A percentile compares a stretch with the other conserved stretches of the same genome.
These are phyloP conservation scores for Aspergillus ibericus DNA, from an alignment of 2,329 filamentous ascomycete species.

Conservation along the genomic window DNA sequence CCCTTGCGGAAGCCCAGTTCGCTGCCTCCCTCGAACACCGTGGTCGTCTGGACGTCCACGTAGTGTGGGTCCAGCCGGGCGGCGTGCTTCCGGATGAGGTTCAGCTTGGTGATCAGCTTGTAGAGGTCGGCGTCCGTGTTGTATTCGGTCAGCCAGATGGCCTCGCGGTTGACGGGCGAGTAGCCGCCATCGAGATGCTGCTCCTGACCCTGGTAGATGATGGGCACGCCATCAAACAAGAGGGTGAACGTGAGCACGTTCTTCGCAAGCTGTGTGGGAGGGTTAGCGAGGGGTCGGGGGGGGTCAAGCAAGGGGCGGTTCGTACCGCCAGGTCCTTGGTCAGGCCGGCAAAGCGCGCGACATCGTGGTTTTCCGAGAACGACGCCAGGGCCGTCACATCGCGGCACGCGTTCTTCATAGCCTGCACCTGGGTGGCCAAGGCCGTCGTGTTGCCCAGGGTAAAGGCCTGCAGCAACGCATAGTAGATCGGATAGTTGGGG, in stretches of 20 bases:
- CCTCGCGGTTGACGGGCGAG: conserved; percentile 54
- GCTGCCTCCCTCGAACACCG: conserved; percentile 43
- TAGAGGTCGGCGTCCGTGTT: conserved; percentile 43
- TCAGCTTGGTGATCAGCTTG: conserved; percentile 39
- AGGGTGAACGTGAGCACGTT: conserved; percentile 64
- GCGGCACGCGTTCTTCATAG: conserved; percentile 27
- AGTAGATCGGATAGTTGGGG: conserved; percentile 50
- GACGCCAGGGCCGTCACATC: conserved; percentile 51
- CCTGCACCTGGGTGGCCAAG: conserved; percentile 25
- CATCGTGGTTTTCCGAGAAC: conserved; percentile 63
- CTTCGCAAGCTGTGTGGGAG: conserved; percentile 49
- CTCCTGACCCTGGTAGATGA: conserved; percentile 67
- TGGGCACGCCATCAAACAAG: conserved; percentile 60
- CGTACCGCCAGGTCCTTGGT: conserved; percentile 49
- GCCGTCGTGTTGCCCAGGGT: conserved; percentile 32
- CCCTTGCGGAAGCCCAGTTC: conserved; percentile 51
- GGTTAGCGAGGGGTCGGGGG: neutral
- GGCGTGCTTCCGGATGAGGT: conserved; percentile 46
- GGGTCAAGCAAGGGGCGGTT: too few species aligned
- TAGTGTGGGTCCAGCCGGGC: conserved; percentile 38
- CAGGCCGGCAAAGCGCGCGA: conserved; percentile 53
- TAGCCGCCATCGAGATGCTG: conserved; percentile 56
- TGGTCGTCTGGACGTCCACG: conserved; percentile 37
- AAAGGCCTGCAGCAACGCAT: conserved; percentile 36
- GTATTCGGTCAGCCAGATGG: conserved; percentile 57